Evolutionary conservation across 208 protist species (phyloP), one percentile per base, ranked within the genome.

Genomic region (Crithidia acanthocephali): DNA sequence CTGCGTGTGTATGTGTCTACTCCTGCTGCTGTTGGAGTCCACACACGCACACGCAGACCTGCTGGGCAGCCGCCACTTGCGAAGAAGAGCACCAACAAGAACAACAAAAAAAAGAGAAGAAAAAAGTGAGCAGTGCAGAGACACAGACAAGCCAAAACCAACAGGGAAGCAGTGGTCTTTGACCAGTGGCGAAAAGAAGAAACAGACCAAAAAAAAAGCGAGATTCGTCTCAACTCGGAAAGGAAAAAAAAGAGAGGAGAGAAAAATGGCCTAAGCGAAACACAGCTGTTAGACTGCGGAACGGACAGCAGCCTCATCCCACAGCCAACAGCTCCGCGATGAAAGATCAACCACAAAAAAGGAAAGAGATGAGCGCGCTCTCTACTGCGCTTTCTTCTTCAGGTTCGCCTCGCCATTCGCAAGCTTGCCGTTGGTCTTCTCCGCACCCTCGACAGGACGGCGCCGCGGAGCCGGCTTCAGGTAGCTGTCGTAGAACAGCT

Each of bases 401-500:
- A 45, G 47, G 4, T 47, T 56, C 4, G 37, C 50, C 37, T 65
- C 32, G 4, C 62, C 50, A 52, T 70, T 69, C 18, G 32, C 20
- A 22, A 42, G 11, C 30, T 44, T 33, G 64, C 62, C 71, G 44
- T 70, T 70, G 15, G 28, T 32, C 56, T 69, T 59, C 55, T 66
- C 44, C 0, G 47, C 70, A 15, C 60, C 44, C 32, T 23, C 48
- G 5, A 45, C 53, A 27, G 74, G 1, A 25, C 25, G 59, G 13
- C 59, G 59, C 11, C 37, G 40, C 40, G 59, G 11, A 20, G 42
- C 23, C 60, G 84, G 74, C 47, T 70, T 80, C 22, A 96, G 27
- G 78, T 97, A 98, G 63, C 71, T 79, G 56, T 93, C 65, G 48
- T 87, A 67, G 74, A 96, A 96, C 44, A 97, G 81, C 74, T 90